Percentiles rank a stretch among this genome's conserved stretches.
These are phyloP conservation scores for Polyporus tsugae DNA, from an alignment of 1,284 basidiomycete species.

Conservation along the genomic window DNA sequence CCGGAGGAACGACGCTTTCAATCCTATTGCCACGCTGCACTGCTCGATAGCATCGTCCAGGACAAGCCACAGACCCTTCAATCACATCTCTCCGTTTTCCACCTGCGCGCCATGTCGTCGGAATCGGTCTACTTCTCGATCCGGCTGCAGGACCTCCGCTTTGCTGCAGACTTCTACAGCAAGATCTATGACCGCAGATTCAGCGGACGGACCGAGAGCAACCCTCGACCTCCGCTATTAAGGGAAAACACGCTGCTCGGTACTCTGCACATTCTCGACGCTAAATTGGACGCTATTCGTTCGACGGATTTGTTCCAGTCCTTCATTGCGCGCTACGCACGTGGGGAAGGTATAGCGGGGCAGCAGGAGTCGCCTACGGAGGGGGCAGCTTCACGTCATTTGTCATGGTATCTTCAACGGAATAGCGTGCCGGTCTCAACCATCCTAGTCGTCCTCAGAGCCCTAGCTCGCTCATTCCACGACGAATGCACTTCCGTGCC, in stretches of 20 bases:
- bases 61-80: slow-evolving; percentile 86
- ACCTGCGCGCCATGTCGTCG: slow-evolving; percentile 66
- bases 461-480: slow-evolving; percentile 67
- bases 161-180: slow-evolving; percentile 76
- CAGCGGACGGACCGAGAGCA: slow-evolving; percentile 70
- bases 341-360: slow-evolving; percentile 39
- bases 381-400: slow-evolving; percentile 42
- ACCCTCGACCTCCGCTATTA: slow-evolving; percentile 68
- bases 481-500: slow-evolving; percentile 55
- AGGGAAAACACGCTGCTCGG: slow-evolving; percentile 74
- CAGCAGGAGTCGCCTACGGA: slow-evolving; percentile 45
- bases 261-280: slow-evolving; percentile 66
- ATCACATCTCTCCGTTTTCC: slow-evolving; percentile 77
- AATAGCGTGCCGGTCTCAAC: slow-evolving; percentile 74
- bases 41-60: slow-evolving; percentile 88
- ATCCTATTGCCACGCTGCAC: slow-evolving; percentile 77
- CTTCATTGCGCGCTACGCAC: slow-evolving; percentile 60
- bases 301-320: slow-evolving; percentile 51
- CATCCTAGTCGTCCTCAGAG: slow-evolving; percentile 62
- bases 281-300: slow-evolving; percentile 57
- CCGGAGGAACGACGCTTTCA: slow-evolving; percentile 69
- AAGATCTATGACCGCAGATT: slow-evolving; percentile 76
- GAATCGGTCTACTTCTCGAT: slow-evolving; percentile 68
- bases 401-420: slow-evolving; percentile 70
- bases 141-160: slow-evolving; percentile 72